Conservation (phyloP, 2,329 filamentous ascomycete species). For the Paecilomyces variotii region DNA sequence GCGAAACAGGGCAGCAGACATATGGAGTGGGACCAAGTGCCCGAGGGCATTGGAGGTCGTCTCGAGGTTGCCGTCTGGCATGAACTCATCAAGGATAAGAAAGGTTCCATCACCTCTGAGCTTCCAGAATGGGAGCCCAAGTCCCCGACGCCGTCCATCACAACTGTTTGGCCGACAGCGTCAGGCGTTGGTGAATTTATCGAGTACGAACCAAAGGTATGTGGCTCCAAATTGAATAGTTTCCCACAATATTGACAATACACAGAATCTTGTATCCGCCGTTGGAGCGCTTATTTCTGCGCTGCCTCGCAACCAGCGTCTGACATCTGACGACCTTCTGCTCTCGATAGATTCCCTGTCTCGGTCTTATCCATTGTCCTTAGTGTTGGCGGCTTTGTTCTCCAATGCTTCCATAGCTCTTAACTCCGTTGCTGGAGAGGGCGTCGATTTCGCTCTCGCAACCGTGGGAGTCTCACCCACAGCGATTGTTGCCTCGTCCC, state of each 20-base stretch:
- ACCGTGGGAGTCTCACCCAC: conserved; percentile 71
- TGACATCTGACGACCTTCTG: conserved; percentile 70
- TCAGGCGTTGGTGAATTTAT: conserved; percentile 59
- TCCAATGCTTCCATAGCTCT: conserved; percentile 78
- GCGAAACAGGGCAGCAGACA: conserved; percentile 84
- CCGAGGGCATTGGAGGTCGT: conserved; percentile 63
- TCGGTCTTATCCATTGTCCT: conserved; percentile 67
- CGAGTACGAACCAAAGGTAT: conserved; percentile 64
- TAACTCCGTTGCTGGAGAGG: conserved; percentile 74
- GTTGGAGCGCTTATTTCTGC: conserved; percentile 69
- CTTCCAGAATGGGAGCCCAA: conserved; percentile 57
- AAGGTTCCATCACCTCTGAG: conserved; percentile 49
- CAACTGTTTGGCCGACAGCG: conserved; percentile 30
- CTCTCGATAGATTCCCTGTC: conserved; percentile 76
- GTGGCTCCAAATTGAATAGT: conserved; percentile 5
- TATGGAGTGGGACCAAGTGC: conserved; percentile 90
- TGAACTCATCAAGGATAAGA: conserved; percentile 68
- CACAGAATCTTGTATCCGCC: conserved; percentile 74
- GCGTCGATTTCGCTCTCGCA: conserved; percentile 63
- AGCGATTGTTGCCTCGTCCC: conserved; percentile 68
- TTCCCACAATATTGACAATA: conserved; percentile 2
- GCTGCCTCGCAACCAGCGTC: conserved; percentile 65
- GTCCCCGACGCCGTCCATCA: conserved; percentile 38
- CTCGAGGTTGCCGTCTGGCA: conserved; percentile 89
- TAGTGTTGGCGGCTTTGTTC: conserved; percentile 76